These are phyloP conservation scores for Ceratorhiza oryzae-sativae DNA, from an alignment of 1,284 basidiomycete species.

Conservation along the genomic window DNA sequence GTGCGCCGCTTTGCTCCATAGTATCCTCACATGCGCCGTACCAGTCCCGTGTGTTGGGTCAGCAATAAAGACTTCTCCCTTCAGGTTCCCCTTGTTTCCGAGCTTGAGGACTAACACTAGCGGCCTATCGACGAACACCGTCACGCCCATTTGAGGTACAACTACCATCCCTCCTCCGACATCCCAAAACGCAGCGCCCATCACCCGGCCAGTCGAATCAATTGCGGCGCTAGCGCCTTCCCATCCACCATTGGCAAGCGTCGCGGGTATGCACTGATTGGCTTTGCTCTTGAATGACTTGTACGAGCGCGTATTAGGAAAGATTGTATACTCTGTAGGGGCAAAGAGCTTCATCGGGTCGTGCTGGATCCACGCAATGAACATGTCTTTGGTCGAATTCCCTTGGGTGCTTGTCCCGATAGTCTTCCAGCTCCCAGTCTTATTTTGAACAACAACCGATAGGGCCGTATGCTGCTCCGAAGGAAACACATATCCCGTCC, in stretches of 20 bases:
- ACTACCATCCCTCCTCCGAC: slow-evolving; percentile 22
- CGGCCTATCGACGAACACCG: slow-evolving; percentile 23
- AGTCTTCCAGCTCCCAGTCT: slow-evolving; percentile 65
- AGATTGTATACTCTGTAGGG: slow-evolving; percentile 61
- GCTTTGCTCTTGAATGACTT: slow-evolving; percentile 19
- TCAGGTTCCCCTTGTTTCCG: neutral
- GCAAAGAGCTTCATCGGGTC: slow-evolving; percentile 46
- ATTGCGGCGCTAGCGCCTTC: slow-evolving; percentile 23
- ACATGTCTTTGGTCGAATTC: slow-evolving; percentile 62
- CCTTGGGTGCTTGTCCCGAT: slow-evolving; percentile 68
- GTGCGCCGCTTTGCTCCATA: slow-evolving; percentile 6
- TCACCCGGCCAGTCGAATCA: neutral
- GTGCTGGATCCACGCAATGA: slow-evolving; percentile 67
- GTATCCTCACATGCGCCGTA: slow-evolving; percentile 2
- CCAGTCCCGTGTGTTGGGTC: slow-evolving; percentile 34
- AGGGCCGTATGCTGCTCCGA: slow-evolving; percentile 15
- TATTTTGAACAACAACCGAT: slow-evolving; percentile 53
- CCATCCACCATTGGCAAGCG: slow-evolving; percentile 17
- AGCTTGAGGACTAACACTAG: slow-evolving; percentile 29
- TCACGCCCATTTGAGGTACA: slow-evolving; percentile 19
- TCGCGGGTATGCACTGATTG: neutral
- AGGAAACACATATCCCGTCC: slow-evolving; percentile 61
- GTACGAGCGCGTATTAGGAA: slow-evolving; percentile 52
- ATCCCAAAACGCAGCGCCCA: slow-evolving; percentile 36
- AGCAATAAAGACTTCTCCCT: slow-evolving; percentile 10